Conservation (phyloP, 768 basidiomycete genomes). For the Infundibulicybe gibba region DNA sequence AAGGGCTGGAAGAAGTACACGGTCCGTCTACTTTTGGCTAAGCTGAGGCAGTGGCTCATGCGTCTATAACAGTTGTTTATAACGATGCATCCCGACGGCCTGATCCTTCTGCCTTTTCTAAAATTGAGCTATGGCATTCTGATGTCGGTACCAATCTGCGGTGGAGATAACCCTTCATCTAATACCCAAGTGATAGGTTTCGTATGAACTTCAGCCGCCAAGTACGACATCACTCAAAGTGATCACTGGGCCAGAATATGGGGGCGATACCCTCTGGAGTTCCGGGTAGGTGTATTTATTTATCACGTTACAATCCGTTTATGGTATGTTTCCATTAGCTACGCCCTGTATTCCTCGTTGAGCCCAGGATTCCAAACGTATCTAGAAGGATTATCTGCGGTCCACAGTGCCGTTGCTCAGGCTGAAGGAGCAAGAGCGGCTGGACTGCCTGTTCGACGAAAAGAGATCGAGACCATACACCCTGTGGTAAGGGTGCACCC, state of each 20-base stretch:
- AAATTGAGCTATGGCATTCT: conserved; percentile 77
- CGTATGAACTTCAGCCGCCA: conserved; percentile 83
- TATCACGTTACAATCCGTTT: background rate
- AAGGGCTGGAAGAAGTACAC: conserved; percentile 75
- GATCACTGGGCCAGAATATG: conserved; percentile 63
- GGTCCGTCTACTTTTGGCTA: conserved; percentile 31
- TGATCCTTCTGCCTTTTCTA: conserved; percentile 62
- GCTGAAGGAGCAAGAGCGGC: conserved; percentile 72
- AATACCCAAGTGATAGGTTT: conserved; percentile 30
- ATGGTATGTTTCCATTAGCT: conserved; percentile 34
- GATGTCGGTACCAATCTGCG: conserved; percentile 44
- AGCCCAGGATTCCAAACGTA: conserved; percentile 74
- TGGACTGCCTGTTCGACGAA: conserved; percentile 65
- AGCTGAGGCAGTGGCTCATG: conserved; percentile 4
- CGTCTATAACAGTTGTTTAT: conserved; percentile 53
- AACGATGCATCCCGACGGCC: conserved; percentile 62
- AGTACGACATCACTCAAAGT: conserved; percentile 75
- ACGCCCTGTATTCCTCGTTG: conserved; percentile 80
- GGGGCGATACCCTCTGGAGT: conserved; percentile 81
- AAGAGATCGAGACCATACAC: conserved; percentile 67
- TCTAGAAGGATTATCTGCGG: conserved; percentile 67
- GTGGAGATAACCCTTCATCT: background rate
- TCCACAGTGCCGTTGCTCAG: conserved; percentile 77
- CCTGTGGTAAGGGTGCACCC: conserved; percentile 85
- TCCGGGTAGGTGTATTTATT: conserved; percentile 50